Conservation (phyloP, 2,329 filamentous ascomycete genomes). For the Orbilia blumenaviensis region DNA sequence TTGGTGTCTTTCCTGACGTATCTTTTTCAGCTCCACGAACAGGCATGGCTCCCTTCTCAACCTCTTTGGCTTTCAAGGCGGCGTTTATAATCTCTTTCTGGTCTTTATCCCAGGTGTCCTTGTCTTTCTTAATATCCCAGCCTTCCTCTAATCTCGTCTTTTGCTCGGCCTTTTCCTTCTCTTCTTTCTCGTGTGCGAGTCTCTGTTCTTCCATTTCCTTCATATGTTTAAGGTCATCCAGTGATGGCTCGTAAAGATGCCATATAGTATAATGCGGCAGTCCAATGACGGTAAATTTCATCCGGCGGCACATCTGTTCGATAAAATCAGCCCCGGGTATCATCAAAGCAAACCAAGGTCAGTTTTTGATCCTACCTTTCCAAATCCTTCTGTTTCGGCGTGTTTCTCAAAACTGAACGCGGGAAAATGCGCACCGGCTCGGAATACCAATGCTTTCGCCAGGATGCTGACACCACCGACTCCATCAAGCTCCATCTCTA, state of each 20-base stretch:
- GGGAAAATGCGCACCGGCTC: constrained; percentile 93
- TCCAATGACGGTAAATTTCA: constrained; percentile 94
- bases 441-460: constrained; percentile 94
- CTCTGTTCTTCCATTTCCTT: constrained; percentile 92
- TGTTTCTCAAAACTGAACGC: constrained; percentile 99
- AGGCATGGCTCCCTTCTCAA: constrained; percentile 64
- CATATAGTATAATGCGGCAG: constrained; percentile 98
- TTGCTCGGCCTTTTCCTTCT: constrained; percentile 75
- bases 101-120: constrained; percentile 85
- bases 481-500: constrained; percentile 99
- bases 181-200: constrained; percentile 79
- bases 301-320: constrained; percentile 88
- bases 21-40: constrained; percentile 20
- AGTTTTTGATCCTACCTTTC: constrained; percentile 74
- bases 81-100: constrained; percentile 79
- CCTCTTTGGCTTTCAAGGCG: constrained; percentile 62
- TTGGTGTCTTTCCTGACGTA: constrained; percentile 34
- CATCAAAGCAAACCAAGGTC: not conserved
- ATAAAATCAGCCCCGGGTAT: constrained; percentile 49
- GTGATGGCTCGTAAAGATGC: constrained; percentile 99
- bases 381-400: constrained; percentile 97
- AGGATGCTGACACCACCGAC: constrained; percentile 97
- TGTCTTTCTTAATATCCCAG: constrained; percentile 74
- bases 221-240: constrained; percentile 97
- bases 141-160: constrained; percentile 81